Evolutionary conservation across 2,329 filamentous ascomycete genomes (phyloP), one percentile per base, ranked within the genome.

Genomic region (Fusarium equiseti): DNA sequence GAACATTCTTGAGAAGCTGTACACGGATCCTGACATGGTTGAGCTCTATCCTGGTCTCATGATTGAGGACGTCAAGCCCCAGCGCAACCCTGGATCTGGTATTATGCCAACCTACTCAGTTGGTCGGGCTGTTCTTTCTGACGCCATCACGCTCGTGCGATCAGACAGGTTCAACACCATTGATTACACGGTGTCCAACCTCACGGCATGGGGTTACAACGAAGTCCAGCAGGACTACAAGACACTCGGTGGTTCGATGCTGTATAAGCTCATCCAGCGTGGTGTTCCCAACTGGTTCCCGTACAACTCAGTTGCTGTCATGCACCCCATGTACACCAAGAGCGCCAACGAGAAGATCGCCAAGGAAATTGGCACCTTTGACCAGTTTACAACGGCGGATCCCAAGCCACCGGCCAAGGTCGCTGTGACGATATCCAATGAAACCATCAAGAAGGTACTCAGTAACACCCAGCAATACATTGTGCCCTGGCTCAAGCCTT

Each of bases 1-100:
- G 3, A 80, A 85, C 29, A 80, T 84, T 10, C 82, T 91, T 6
- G 85, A 87, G 64, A 83, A 87, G 69, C 80, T 91, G 15, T 91
- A 91, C 77, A 84, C 86, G 24, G 83, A 89, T 50, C 89, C 89
- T 0, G 90, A 91, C 69, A 87, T 86, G 76, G 88, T 93, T 15
- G 91, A 93, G 75, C 82, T 92, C 8, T 92, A 92, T 73, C 90
- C 90, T 1, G 91, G 91, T 12, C 79, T 92, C 3, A 86, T 92
- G 66, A 81, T 87, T n/a, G 88, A 90, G 75, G 84, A 88, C 55
- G 80, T 82, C 31, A 89, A 89, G 74, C 81, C 83, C 1, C 80
- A 81, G 1, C 83, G 84, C 60, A 78, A 81, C 45, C 83, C 88
- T 1, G 87, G 87, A 83, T 65, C 66, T 24, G 73, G 73, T 5